Percentiles rank a stretch among this genome's conserved stretches.
phyloP scores from a whole-genome alignment of 2,329 filamentous ascomycete genomes.

The Biscogniauxia marginata region DNA sequence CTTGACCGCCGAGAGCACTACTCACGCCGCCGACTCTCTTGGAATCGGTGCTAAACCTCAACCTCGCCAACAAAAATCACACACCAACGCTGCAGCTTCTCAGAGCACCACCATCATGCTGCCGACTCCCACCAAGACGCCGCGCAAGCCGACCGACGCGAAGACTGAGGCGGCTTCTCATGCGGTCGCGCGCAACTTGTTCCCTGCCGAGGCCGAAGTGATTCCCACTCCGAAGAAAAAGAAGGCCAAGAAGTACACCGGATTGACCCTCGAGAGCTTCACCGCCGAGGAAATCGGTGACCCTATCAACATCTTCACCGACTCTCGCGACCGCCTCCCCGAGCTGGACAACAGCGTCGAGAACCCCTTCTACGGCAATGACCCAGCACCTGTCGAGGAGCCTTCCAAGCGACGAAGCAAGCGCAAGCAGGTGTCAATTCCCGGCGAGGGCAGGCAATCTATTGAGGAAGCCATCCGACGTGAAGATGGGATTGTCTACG shows the following conservation, averaged over 20 bases:
- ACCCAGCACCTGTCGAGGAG: conserved; percentile 36
- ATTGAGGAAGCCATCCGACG: conserved; percentile 64
- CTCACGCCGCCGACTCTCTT: conserved; percentile 43
- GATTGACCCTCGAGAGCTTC: conserved; percentile 58
- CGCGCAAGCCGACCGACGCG: conserved; percentile 58
- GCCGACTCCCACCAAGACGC: conserved; percentile 78
- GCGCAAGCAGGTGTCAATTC: conserved; percentile 52
- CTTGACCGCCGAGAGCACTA: conserved; percentile 43
- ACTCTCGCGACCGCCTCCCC: conserved; percentile 75
- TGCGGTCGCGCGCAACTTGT: conserved; percentile 60
- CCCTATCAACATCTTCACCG: conserved; percentile 72
- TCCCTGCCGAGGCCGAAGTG: conserved; percentile 57
- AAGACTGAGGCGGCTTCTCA: conserved; percentile 51
- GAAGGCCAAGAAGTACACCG: conserved; percentile 56
- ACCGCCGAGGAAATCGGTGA: conserved; percentile 54
- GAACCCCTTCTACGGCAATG: conserved; percentile 68
- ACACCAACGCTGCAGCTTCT: conserved; percentile 29
- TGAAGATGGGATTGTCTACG: conserved; percentile 71
- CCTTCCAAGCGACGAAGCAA: conserved; percentile 52
- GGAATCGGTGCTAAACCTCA: conserved; percentile 33
- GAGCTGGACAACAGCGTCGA: conserved; percentile 62
- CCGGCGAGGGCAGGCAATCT: conserved; percentile 56
- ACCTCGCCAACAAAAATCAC: conserved; percentile 25
- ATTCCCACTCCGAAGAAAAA: conserved; percentile 60
- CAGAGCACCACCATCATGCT: conserved; percentile 55